Conservation (phyloP, 768 basidiomycete genomes). For the Tulasnella sp. region DNA sequence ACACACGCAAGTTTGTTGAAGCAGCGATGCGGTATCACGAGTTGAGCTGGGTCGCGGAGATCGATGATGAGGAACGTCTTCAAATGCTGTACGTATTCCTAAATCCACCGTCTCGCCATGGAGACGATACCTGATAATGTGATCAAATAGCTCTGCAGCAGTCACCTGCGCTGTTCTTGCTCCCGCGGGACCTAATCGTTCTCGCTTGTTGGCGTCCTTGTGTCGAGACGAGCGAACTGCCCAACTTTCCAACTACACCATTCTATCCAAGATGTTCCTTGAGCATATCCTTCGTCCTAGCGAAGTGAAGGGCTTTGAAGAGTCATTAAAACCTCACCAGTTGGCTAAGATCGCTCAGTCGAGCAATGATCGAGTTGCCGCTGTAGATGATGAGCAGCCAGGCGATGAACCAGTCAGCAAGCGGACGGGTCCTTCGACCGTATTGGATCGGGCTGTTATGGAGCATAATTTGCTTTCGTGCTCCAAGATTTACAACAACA, state of each 20-base stretch:
- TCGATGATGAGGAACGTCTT: conserved; percentile 89
- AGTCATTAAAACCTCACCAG: conserved; percentile 84
- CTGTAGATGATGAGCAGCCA: conserved; percentile 38
- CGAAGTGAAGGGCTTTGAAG: conserved; percentile 88
- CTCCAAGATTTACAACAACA: conserved; percentile 96
- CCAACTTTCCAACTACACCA: conserved; percentile 76
- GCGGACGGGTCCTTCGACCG: conserved; percentile 88
- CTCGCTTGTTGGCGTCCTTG: conserved; percentile 84
- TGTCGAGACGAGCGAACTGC: conserved; percentile 88
- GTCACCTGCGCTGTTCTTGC: conserved; percentile 96
- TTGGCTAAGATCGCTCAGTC: conserved; percentile 83
- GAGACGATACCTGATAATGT: neutral
- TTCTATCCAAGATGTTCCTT: conserved; percentile 96
- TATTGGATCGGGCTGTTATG: conserved; percentile 95
- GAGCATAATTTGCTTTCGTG: conserved; percentile 97
- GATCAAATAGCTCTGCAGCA: conserved; percentile 63
- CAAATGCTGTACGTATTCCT: conserved; percentile 71
- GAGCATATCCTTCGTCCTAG: conserved; percentile 90
- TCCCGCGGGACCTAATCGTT: conserved; percentile 94
- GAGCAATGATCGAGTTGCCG: conserved; percentile 70
- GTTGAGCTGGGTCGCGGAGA: conserved; percentile 81
- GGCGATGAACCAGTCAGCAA: conserved; percentile 54
- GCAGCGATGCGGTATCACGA: conserved; percentile 94
- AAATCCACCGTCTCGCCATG: neutral
- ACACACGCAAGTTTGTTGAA: conserved; percentile 86